These are phyloP conservation scores for Fraxinus sp. DNA, from an alignment of 305 asterid genomes.

Conservation along the genomic window DNA sequence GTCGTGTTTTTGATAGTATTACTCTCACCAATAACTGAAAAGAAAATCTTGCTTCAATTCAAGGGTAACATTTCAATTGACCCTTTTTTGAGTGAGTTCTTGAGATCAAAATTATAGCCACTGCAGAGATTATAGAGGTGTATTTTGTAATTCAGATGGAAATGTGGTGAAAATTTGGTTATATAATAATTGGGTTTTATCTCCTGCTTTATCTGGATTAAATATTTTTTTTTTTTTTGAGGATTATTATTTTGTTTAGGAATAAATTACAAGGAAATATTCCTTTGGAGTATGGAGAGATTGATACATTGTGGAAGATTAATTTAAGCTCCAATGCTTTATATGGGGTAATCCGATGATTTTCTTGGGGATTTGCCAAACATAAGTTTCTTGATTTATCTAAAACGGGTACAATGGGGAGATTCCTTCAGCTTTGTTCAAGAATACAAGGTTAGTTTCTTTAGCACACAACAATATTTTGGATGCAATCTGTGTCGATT, in stretches of 20 bases:
- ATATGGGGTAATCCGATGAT: conserved; percentile 74
- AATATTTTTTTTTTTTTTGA: conserved; percentile 36
- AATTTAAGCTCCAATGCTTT: conserved; percentile 84
- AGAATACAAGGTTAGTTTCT: conserved; percentile 64
- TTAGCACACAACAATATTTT: conserved; percentile 65
- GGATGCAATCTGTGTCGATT: conserved; percentile 60
- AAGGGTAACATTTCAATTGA: conserved; percentile 76
- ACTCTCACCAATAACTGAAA: conserved; percentile 63
- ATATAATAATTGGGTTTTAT: conserved; percentile 74
- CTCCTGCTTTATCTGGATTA: conserved; percentile 70
- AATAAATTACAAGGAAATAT: conserved; percentile 64
- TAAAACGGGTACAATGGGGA: conserved; percentile 55
- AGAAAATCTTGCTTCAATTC: conserved; percentile 85
- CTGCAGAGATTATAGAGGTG: conserved; percentile 60
- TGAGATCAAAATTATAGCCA: conserved; percentile 61
- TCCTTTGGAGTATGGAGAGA: conserved; percentile 65
- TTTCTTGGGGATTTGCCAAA: conserved; percentile 73
- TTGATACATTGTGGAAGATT: conserved; percentile 75
- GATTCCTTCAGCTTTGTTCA: conserved; percentile 65
- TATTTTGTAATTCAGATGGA: conserved; percentile 65
- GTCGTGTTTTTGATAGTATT: conserved; percentile 27
- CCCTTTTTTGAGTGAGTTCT: conserved; percentile 60
- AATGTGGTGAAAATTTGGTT: conserved; percentile 73
- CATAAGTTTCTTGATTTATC: conserved; percentile 84
- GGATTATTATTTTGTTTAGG: conserved; percentile 69